Evolutionary conservation across 441 rosid genomes (phyloP), one percentile per base, ranked within the genome.

Genomic region (Bocquillonia castaneifolia): DNA sequence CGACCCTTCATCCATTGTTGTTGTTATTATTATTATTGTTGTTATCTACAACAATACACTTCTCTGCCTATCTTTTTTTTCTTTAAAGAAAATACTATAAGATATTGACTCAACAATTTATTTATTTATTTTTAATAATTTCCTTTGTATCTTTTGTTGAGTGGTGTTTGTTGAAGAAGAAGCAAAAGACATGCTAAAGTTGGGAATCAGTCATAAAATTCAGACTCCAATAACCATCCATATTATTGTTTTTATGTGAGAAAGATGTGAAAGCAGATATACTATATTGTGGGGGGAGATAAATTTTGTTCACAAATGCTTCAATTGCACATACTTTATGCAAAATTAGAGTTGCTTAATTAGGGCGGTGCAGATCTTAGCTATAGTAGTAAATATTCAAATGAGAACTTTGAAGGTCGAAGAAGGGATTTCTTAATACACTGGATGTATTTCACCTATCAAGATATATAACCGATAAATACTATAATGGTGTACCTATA

Each of bases 171-270:
- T 71, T 74, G 85, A 76, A 79, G 78, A 72, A 73, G 80, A 79
- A 81, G 68, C 39, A 70, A 74, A 42, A 76, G 64, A 72, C 50
- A 72, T 76, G 75, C 59, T 79, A 80, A 85, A 87, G 78, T 71
- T 75, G 83, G 86, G 81, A 83, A 79, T 74, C 77, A 51, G 70
- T 70, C 83, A 72, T 78, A 71, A 68, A 79, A 79, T 69, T 74
- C 79, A 84, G 78, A 77, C 82, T 80, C 83, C 87, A 82, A 76
- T 74, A 76, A 77, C 81, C 83, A 67, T 75, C 76, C 77, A 72
- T 77, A n/a, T n/a, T n/a, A n/a, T n/a, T n/a, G n/a, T n/a, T n/a
- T n/a, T n/a, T n/a, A n/a, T n/a, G n/a, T n/a, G n/a, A n/a, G n/a
- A n/a, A n/a, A n/a, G n/a, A n/a, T 23, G 40, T 76, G 63, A 63